Evolutionary conservation across 495 filamentous ascomycete genomes (phyloP).

Genomic region (Parachaetomium inaequale): DNA sequence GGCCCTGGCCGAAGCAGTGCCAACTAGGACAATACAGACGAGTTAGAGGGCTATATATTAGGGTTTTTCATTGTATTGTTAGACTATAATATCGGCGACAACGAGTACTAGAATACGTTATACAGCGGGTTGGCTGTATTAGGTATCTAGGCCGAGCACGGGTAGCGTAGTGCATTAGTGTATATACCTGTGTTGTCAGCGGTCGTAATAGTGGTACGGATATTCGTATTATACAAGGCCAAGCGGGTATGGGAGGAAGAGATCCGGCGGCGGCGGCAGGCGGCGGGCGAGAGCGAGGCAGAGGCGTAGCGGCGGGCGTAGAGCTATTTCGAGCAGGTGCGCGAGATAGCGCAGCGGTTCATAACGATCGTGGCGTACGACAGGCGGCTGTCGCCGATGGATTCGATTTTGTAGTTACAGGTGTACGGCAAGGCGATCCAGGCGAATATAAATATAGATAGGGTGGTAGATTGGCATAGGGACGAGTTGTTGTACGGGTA

Average conservation of each 20-base stretch:
- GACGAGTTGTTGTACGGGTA: neutral
- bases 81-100: neutral
- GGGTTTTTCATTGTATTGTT: constrained; percentile 2
- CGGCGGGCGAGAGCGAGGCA: neutral
- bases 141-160: neutral
- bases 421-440: constrained; percentile 4
- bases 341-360: neutral
- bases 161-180: neutral
- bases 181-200: constrained; percentile 1
- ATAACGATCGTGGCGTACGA: constrained; percentile 1
- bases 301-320: neutral
- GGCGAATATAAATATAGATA: neutral
- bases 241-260: neutral
- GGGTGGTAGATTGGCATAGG: neutral
- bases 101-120: constrained; percentile 2
- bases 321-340: neutral
- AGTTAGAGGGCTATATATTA: neutral
- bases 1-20: too few relatives aligned
- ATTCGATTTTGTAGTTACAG: neutral
- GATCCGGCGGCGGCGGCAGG: neutral
- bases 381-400: constrained; percentile 5
- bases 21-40: neutral
- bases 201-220: neutral
- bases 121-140: constrained; percentile 4
- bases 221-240: constrained; percentile 1